Conservation (phyloP, 495 filamentous ascomycete species). For the Aspergillus ellipticus region DNA sequence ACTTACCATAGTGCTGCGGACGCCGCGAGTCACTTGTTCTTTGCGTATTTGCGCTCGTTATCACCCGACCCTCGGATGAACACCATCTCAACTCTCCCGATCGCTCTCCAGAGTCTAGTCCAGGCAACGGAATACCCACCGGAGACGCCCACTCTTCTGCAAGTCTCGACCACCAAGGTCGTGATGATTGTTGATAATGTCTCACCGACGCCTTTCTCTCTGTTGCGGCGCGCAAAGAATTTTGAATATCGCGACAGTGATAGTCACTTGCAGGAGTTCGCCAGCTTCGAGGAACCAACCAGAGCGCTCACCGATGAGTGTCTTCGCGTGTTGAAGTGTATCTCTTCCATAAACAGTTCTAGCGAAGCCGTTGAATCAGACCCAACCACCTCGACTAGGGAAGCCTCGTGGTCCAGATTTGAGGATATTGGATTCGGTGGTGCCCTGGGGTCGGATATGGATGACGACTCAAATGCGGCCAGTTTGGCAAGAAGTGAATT, state of each 20-base stretch:
- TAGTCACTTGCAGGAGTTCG: conserved; percentile 72
- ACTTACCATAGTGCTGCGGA: conserved; percentile 70
- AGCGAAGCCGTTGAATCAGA: conserved; percentile 58
- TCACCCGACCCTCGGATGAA: conserved; percentile 71
- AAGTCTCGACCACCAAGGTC: conserved; percentile 79
- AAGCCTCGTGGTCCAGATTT: conserved; percentile 94
- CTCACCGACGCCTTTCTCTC: conserved; percentile 88
- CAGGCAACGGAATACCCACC: conserved; percentile 95
- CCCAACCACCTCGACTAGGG: conserved; percentile 66
- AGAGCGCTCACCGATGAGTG: conserved; percentile 90
- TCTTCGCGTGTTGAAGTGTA: conserved; percentile 79
- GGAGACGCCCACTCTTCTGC: conserved; percentile 69
- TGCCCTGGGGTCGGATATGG: conserved; percentile 63
- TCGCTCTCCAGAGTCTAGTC: conserved; percentile 84
- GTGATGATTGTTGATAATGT: conserved; percentile 96
- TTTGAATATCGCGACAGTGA: conserved; percentile 94
- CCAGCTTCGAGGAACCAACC: conserved; percentile 85
- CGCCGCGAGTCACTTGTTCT: conserved; percentile 94
- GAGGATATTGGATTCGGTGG: conserved; percentile 91
- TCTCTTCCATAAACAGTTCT: conserved; percentile 91
- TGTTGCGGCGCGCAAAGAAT: conserved; percentile 86
- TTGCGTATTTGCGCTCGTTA: conserved; percentile 89
- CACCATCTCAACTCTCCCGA: conserved; percentile 78
- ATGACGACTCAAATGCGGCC: conserved; percentile 49
- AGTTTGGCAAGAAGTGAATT: conserved; percentile 31